Evolutionary conservation across 225 moss, liverwort and hornwort species (phyloP), one percentile per base, ranked within the genome.

Genomic region (Takakia lepidozioides): DNA sequence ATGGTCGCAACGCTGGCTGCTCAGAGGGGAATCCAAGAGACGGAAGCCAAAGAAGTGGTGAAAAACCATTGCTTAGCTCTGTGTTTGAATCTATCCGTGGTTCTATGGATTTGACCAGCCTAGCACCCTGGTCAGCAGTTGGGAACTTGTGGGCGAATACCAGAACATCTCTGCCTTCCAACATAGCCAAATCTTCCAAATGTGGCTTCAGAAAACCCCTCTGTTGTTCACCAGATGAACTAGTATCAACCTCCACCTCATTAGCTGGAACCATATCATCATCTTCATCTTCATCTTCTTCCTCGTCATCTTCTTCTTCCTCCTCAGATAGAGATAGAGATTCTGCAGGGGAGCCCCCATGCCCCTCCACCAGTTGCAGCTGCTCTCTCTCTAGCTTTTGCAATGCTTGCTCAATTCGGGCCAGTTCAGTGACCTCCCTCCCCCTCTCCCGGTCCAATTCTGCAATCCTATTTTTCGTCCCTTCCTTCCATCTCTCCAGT

Each of bases 131-230:
- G 54, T 93, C 88, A 28, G 85, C 92, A 7, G 88, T 85, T 15
- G 92, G 88, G 20, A 83, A 85, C 56, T 83, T 85, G 44, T 93
- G 88, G 20, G 85, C 88, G 49, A 88, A 85, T 88, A 93, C 88
- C 46, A 93, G 72, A 24, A 93, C 93, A 32, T 88, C 93, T 38
- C 76, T 83, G 58, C 85, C 93, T 48, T 93, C 92, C 7, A 83
- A 88, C 60, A 79, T 79, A 22, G 78, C 78, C 35, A 62, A 73
- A 38, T 79, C 73, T 29, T 79, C 79, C 13, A 79, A 26, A 39
- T 37, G 58, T 2, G 48, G 40, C 28, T 49, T 48, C 10, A 39
- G 25, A 38, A 58, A 57, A 13, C 70, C 66, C 38, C 79, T 79
- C 48, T 79, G 79, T 14, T 79, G 79, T 21, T 79, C 79, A 50